A percentile compares a stretch with the other conserved stretches of the same genome.
These are phyloP conservation scores for Xerocomus amazonicus DNA, from an alignment of 1,284 basidiomycete species.

Conservation along the genomic window DNA sequence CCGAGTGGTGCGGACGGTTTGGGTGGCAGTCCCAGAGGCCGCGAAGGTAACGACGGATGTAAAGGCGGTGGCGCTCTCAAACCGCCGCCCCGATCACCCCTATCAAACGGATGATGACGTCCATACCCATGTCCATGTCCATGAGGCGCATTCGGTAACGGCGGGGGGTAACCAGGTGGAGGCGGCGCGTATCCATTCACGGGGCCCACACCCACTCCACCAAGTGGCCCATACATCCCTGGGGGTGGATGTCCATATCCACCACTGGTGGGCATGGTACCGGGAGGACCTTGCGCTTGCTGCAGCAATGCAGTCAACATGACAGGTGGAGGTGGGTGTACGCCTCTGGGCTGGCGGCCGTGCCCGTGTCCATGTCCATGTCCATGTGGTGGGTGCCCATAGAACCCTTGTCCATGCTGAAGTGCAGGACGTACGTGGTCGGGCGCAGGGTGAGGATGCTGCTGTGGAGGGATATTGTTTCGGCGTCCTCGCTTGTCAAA, in stretches of 20 bases:
- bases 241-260: slow-evolving; percentile 17
- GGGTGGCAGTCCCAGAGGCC: slow-evolving; percentile 19
- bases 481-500: slow-evolving; percentile 76
- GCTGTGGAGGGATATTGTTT: slow-evolving; percentile 25
- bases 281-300: slow-evolving; percentile 19
- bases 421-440: slow-evolving; percentile 30
- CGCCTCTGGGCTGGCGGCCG: slow-evolving; percentile 22
- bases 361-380: slow-evolving; percentile 19
- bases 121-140: slow-evolving; percentile 10
- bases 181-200: slow-evolving; percentile 23
- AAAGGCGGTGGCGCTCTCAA: slow-evolving; percentile 4
- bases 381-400: slow-evolving; percentile 21
- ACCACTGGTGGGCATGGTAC: slow-evolving; percentile 2
- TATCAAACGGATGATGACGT: slow-evolving; percentile 16
- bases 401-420: slow-evolving; percentile 30
- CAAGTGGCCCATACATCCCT: slow-evolving; percentile 10
- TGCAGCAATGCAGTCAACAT: slow-evolving; percentile 30
- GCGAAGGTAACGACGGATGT: slow-evolving; percentile 22
- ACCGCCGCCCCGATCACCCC: slow-evolving; percentile 9
- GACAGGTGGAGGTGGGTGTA: slow-evolving; percentile 26
- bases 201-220: slow-evolving; percentile 4
- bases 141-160: slow-evolving; percentile 11
- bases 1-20: slow-evolving; percentile 19
- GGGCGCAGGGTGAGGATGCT: slow-evolving; percentile 17
- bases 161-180: slow-evolving; percentile 20